Percentiles rank a stretch among this genome's conserved stretches.
Evolutionary conservation across 805 yeast genomes (phyloP).

Genomic region (Komagataella phaffii): DNA sequence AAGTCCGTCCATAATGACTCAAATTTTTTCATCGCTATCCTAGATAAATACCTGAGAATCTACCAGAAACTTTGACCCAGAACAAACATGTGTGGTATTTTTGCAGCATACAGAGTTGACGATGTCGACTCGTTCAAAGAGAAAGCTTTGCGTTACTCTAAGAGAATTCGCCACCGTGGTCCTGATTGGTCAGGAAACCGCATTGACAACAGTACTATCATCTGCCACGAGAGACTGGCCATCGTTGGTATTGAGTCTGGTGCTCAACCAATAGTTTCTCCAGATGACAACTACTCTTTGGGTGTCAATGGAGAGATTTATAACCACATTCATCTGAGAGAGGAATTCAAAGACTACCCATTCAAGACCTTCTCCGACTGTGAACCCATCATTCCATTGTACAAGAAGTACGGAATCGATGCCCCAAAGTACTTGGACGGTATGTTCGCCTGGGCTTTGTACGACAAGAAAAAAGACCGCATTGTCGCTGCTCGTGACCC

Average conservation of each 20-base stretch:
- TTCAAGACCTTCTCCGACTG: slow-evolving; percentile 89
- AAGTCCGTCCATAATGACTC: not conserved
- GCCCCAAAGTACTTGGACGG: slow-evolving; percentile 94
- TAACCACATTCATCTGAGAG: slow-evolving; percentile 87
- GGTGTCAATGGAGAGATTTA: slow-evolving; percentile 98
- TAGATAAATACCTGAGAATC: not conserved
- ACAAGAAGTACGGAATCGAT: slow-evolving; percentile 73
- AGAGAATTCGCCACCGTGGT: slow-evolving; percentile 95
- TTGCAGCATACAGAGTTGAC: slow-evolving; percentile 78
- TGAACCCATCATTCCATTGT: slow-evolving; percentile 93
- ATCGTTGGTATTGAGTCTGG: slow-evolving; percentile 96
- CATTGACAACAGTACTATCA: slow-evolving; percentile 63
- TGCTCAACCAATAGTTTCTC: slow-evolving; percentile 89
- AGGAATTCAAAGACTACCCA: slow-evolving; percentile 54
- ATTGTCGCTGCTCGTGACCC: slow-evolving; percentile 97
- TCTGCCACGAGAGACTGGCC: slow-evolving; percentile 93
- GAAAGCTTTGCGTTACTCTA: slow-evolving; percentile 80
- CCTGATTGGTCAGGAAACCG: slow-evolving; percentile 98
- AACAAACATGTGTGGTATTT: slow-evolving; percentile 86
- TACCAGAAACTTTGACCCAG: not conserved
- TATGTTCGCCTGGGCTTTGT: slow-evolving; percentile 92
- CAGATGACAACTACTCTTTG: slow-evolving; percentile 58
- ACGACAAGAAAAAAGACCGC: slow-evolving; percentile 76
- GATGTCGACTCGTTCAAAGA: slow-evolving; percentile 72
- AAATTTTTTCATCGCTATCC: not conserved